Evolutionary conservation across 352 stramenopile species (phyloP).

Genomic region (Phytopythium boreale): DNA sequence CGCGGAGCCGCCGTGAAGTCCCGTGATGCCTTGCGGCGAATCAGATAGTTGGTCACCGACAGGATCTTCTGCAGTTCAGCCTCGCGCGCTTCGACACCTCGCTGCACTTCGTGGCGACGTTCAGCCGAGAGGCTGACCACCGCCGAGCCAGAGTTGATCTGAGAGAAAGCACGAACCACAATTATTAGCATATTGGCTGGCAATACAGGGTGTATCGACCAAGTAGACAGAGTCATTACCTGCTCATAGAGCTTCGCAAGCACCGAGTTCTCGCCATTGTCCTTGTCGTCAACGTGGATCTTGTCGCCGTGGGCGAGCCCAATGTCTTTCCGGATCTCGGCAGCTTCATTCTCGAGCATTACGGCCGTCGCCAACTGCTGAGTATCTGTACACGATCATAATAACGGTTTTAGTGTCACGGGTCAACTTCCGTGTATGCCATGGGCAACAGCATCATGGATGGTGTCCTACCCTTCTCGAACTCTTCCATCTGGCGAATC

Average conservation of each 20-base stretch:
- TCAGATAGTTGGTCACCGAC: conserved; percentile 79
- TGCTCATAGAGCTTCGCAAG: conserved; percentile 80
- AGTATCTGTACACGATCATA: conserved; percentile 40
- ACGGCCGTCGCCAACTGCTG: conserved; percentile 63
- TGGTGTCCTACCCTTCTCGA: conserved; percentile 63
- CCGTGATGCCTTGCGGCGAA: conserved; percentile 56
- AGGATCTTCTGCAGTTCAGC: conserved; percentile 82
- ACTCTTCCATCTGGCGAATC: conserved; percentile 84
- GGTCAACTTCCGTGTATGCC: too few species aligned
- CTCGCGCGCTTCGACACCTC: conserved; percentile 79
- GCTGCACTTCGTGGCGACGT: conserved; percentile 84
- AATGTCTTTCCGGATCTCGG: conserved; percentile 76
- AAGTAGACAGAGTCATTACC: conserved; percentile 22
- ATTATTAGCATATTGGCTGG: conserved; percentile 4
- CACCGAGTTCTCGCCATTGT: conserved; percentile 74
- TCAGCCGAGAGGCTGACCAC: conserved; percentile 84
- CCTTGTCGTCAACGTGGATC: conserved; percentile 84
- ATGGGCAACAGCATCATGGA: not conserved
- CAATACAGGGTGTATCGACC: not conserved
- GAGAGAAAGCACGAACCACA: not conserved
- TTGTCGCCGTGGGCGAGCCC: conserved; percentile 86
- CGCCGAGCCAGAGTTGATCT: conserved; percentile 84
- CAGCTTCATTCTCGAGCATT: conserved; percentile 64
- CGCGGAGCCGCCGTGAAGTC: conserved; percentile 31
- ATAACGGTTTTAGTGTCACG: not conserved